Conservation (phyloP, 257 asterid species). For the Solanum neorickii region DNA sequence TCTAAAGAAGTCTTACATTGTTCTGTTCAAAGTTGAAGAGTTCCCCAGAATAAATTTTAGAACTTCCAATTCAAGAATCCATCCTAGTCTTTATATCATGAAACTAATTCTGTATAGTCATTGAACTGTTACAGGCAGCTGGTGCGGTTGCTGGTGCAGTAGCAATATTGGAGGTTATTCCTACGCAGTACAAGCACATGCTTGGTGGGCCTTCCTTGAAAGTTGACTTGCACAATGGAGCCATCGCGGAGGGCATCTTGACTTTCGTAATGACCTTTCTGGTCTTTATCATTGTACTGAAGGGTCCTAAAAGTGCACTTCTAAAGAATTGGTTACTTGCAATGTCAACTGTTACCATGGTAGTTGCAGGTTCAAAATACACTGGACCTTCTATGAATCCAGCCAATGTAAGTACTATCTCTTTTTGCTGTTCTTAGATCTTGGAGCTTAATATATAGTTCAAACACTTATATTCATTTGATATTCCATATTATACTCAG, state of each 20-base stretch:
- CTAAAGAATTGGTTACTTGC: constrained; percentile 65
- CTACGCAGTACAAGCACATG: constrained; percentile 59
- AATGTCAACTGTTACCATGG: constrained; percentile 46
- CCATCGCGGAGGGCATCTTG: constrained; percentile 80
- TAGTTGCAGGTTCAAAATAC: constrained; percentile 59
- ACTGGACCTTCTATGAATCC: constrained; percentile 99
- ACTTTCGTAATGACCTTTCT: constrained; percentile 56
- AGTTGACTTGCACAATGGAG: constrained; percentile 84
- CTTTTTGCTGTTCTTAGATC: neutral
- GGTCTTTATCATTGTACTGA: constrained; percentile 48
- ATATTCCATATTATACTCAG: neutral
- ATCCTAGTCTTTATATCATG: neutral
- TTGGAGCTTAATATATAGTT: neutral
- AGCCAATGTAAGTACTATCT: constrained; percentile 55
- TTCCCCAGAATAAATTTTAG: neutral
- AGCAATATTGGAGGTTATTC: constrained; percentile 66
- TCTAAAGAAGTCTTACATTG: neutral
- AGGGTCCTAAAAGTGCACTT: constrained; percentile 56
- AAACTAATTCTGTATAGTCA: neutral
- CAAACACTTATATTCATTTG: neutral
- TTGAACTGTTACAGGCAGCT: constrained; percentile 41
- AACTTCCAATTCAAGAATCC: neutral
- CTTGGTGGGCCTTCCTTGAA: constrained; percentile 70
- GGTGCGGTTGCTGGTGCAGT: constrained; percentile 81
- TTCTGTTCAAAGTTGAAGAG: neutral